A percentile compares a stretch with the other conserved stretches of the same genome.
These are phyloP conservation scores for Oryza australiensis DNA, from an alignment of 176 grass and related monocot species.

Conservation along the genomic window DNA sequence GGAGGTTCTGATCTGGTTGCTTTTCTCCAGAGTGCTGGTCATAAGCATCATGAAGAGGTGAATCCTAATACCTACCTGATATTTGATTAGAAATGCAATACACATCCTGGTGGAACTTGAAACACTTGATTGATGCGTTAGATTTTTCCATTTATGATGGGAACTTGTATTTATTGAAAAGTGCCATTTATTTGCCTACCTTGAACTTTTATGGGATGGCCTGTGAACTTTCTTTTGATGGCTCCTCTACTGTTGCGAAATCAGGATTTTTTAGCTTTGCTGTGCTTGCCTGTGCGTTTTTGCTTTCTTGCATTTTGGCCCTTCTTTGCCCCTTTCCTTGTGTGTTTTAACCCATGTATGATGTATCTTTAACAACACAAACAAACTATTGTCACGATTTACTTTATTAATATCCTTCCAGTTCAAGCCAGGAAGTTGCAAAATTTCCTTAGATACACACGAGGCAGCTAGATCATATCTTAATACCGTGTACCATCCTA, in stretches of 20 bases:
- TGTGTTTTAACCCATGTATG: conserved; percentile 9
- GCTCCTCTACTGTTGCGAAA: not conserved
- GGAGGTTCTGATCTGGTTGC: conserved; percentile 92
- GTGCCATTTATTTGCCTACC: not conserved
- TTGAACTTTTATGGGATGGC: not conserved
- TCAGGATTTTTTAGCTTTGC: not conserved
- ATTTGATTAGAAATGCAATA: conserved; percentile 21
- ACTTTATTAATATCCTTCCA: not conserved
- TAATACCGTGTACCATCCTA: not conserved
- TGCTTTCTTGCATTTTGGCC: not conserved
- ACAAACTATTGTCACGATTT: conserved; percentile 25
- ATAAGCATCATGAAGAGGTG: conserved; percentile 67
- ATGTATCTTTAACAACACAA: conserved; percentile 6
- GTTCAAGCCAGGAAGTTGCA: conserved; percentile 6
- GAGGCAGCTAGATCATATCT: not conserved
- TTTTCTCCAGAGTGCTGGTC: conserved; percentile 86
- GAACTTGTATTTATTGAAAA: not conserved
- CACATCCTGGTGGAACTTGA: not conserved
- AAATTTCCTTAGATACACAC: conserved; percentile 21
- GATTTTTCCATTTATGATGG: not conserved
- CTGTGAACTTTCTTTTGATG: not conserved
- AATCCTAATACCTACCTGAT: conserved; percentile 26
- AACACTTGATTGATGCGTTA: not conserved
- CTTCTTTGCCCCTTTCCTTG: not conserved
- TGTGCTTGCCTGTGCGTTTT: not conserved